Evolutionary conservation across 768 basidiomycete genomes (phyloP), one percentile per base, ranked within the genome.

Genomic region (Leccinum aurantiacum): DNA sequence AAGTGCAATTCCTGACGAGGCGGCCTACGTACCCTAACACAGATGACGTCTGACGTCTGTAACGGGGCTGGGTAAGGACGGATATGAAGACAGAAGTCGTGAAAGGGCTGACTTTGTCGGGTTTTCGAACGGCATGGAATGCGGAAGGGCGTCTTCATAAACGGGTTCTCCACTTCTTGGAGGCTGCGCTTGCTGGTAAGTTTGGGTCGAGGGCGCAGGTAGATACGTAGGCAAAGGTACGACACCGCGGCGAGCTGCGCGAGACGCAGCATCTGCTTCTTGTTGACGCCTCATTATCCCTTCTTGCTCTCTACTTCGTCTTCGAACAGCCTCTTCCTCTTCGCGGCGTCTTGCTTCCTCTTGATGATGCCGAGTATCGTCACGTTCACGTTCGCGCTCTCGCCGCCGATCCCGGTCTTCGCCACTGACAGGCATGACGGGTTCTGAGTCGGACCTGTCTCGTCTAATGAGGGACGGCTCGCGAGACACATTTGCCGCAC

Each of bases 81-180:
- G 33, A 79, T 73, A 62, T 84, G 27, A 71, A 63, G 47, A 19
- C 29, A 60, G 62, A 61, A 61, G 51, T 78, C 77, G 5, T 72
- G 78, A 63, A 81, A 77, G 49, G 74, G 81, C 84, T 67, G 77
- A 82, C 67, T 77, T 76, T 19, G 78, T 78, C 37, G 88, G 89
- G 63, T 79, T 87, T 71, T 91, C 84, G 14, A 89, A 72, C n/a
- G 89, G 87, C 76, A 89, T 77, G 33, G 77, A 67, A 38, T 73
- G 68, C 17, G 80, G 80, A 24, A 67, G 60, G 7, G 22, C 69
- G 15, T 72, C 71, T 59, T 71, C 70, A 63, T 75, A 71, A 37
- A 72, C 31, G n/a, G 60, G 58, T 58, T 73, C 65, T 55, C 69
- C 69, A 15, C 67, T 64, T 63, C 73, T 76, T 47, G 74, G 69